These are phyloP conservation scores for Serpula lacrymans DNA, from an alignment of 768 basidiomycete genomes.

Conservation along the genomic window DNA sequence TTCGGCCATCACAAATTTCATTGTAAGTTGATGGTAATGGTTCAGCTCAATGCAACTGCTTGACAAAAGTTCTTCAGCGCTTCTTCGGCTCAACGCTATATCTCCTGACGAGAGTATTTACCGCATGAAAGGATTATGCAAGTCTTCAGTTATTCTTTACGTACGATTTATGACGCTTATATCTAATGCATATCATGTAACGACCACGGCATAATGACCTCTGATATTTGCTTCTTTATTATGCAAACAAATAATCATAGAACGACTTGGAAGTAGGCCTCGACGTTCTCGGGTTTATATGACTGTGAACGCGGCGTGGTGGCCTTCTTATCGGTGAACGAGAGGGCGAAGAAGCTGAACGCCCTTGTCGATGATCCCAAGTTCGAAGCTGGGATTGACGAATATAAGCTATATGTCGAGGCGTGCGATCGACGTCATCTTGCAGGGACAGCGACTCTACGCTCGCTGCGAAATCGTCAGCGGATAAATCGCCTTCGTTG, in stretches of 20 bases:
- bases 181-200: slow-evolving; percentile 8
- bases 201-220: background rate
- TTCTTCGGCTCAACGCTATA: slow-evolving; percentile 59
- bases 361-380: slow-evolving; percentile 25
- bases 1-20: slow-evolving; percentile 73
- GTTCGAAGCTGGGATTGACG: slow-evolving; percentile 24
- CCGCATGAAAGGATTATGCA: slow-evolving; percentile 32
- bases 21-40: slow-evolving; percentile 32
- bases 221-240: slow-evolving; percentile 9
- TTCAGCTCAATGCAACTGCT: background rate
- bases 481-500: slow-evolving; percentile 24
- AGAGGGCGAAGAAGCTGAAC: slow-evolving; percentile 52
- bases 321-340: slow-evolving; percentile 47
- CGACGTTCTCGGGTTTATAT: slow-evolving; percentile 3
- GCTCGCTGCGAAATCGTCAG: slow-evolving; percentile 27
- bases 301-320: slow-evolving; percentile 19
- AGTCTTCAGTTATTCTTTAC: slow-evolving; percentile 8
- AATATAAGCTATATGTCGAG: slow-evolving; percentile 15
- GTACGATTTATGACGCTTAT: slow-evolving; percentile 9
- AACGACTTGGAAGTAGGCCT: slow-evolving; percentile 17
- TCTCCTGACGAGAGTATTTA: slow-evolving; percentile 47
- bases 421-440: slow-evolving; percentile 19
- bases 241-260: slow-evolving; percentile 46
- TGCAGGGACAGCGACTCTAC: slow-evolving; percentile 33
- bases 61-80: slow-evolving; percentile 33